Base-by-base conservation (phyloP, 2,329 filamentous ascomycete species). In the Graphilbum sp. region DNA sequence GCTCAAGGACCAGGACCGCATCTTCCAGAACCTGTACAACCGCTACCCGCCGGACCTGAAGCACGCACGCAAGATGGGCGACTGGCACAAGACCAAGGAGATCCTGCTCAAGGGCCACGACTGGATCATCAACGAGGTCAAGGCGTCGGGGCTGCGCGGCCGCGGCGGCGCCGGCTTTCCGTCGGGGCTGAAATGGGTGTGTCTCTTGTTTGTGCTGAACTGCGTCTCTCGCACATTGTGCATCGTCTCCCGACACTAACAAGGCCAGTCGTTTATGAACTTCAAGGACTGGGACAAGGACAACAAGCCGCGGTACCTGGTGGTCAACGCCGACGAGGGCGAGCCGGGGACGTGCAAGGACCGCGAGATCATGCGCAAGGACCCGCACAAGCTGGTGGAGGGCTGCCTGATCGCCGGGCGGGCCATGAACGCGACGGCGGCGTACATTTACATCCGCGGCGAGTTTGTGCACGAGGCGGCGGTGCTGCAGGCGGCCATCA, bases 251-350 rank as follows among this genome's bases (percentile, higher is more conserved):
- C 15, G 29, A 9, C 38, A 34, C 35, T 38, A 27, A 37, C 27
- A 6, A n/a, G 4, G 3, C 17, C 54, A 93, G 86, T 95, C 87
- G 36, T 98, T 98, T 63, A 98, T 98, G 90, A 98, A 98, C 71
- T 87, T 88, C 70, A 95, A 95, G 65, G 90, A 86, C 53, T 98
- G 90, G 90, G 88, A 98, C 54, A 93, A 98, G 66, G 90, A 96
- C 59, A 80, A 62, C 52, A 93, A 93, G 64, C 90, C 90, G 47
- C 79, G 90, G 54, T 98, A 98, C 57, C 69, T 98, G 39, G 88
- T 98, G 44, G 85, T 98, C 66, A 98, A 98, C 55, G 90, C 90
- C 49, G 90, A 98, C 59, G 90, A 98, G 67, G 90, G 90, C 54
- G 90, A 98, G 64, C 90, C 90, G 23, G 90, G 90, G 60, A 98